A percentile compares a stretch with the other conserved stretches of the same genome.
These are phyloP conservation scores for Wallemia hederae DNA, from an alignment of 1,284 basidiomycete species.

Conservation along the genomic window DNA sequence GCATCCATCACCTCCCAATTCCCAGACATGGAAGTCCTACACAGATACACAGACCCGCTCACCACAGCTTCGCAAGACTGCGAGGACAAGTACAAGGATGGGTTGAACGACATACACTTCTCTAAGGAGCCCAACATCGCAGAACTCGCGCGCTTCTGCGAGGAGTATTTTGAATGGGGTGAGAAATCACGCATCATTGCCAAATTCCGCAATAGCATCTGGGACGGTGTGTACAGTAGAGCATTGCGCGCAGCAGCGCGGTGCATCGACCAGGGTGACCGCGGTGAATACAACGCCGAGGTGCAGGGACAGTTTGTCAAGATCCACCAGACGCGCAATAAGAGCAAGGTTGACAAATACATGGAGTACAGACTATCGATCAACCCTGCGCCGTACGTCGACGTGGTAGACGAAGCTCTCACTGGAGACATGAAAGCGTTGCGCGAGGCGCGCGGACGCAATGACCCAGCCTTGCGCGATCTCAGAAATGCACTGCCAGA, in stretches of 20 bases:
- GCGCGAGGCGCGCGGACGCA: not conserved
- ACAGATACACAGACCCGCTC: conserved; percentile 43
- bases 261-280: not conserved
- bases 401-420: not conserved
- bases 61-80: conserved; percentile 30
- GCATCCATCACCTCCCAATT: conserved; percentile 30
- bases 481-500: not conserved
- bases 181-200: conserved; percentile 44
- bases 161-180: conserved; percentile 70
- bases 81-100: conserved; percentile 12
- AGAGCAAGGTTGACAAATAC: not conserved
- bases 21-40: conserved; percentile 33
- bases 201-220: conserved; percentile 42
- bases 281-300: not conserved
- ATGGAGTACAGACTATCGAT: not conserved
- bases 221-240: conserved; percentile 16
- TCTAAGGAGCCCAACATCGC: conserved; percentile 35
- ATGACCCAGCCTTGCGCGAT: not conserved
- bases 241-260: not conserved
- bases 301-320: not conserved
- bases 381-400: not conserved
- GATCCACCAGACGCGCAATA: not conserved
- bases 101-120: conserved; percentile 6
- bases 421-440: not conserved
- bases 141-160: conserved; percentile 41